Percentiles rank a stretch among this genome's conserved stretches.
These are phyloP conservation scores for Talaromyces funiculosus DNA, from an alignment of 2,329 filamentous ascomycete genomes.

Conservation along the genomic window DNA sequence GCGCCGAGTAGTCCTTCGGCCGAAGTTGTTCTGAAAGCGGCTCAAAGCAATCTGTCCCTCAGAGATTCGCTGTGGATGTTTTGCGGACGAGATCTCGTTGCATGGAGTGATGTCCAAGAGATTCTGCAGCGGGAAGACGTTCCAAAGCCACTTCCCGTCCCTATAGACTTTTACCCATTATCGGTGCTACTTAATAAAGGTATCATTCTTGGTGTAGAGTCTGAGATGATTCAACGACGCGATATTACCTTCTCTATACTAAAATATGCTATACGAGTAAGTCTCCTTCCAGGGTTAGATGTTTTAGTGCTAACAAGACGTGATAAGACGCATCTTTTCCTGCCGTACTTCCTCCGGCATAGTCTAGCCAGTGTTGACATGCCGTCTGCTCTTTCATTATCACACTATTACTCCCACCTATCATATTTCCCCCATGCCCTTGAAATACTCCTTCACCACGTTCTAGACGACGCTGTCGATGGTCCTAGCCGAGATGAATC, in stretches of 20 bases:
- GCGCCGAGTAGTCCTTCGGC: conserved; percentile 46
- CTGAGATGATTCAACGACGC: conserved; percentile 85
- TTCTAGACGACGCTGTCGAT: conserved; percentile 92
- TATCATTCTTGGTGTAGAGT: conserved; percentile 82
- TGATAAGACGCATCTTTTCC: conserved; percentile 81
- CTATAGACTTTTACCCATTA: conserved; percentile 92
- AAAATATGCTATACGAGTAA: conserved; percentile 78
- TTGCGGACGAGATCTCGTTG: conserved; percentile 76
- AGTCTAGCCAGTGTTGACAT: conserved; percentile 71
- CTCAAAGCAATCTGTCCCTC: conserved; percentile 52
- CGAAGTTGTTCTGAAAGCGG: conserved; percentile 40
- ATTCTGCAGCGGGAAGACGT: conserved; percentile 71
- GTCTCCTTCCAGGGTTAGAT: conserved; percentile 27
- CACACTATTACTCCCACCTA: conserved; percentile 77
- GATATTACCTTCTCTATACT: conserved; percentile 89
- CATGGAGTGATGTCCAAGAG: conserved; percentile 85
- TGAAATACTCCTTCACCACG: conserved; percentile 85
- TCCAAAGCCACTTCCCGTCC: conserved; percentile 67
- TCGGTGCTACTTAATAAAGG: conserved; percentile 84
- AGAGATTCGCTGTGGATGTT: conserved; percentile 92
- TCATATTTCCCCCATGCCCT: conserved; percentile 91
- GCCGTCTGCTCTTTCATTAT: conserved; percentile 73
- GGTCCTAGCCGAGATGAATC: conserved; percentile 33
- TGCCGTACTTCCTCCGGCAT: conserved; percentile 78
- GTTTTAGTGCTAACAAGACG: not conserved